These are phyloP conservation scores for Globisporangium yorkense DNA, from an alignment of 352 stramenopile genomes.

Conservation along the genomic window DNA sequence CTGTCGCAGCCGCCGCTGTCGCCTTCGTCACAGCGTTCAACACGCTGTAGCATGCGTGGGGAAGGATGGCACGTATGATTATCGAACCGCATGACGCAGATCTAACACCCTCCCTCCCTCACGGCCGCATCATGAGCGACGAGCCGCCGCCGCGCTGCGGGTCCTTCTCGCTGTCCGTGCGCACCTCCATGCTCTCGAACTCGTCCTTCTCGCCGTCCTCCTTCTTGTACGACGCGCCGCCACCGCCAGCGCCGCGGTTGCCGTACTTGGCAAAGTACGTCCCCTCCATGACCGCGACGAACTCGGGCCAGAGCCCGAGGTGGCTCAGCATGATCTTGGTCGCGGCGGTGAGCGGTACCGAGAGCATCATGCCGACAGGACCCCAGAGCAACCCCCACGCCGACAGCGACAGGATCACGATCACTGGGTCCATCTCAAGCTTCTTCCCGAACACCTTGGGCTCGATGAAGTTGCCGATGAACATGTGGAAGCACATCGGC, in stretches of 20 bases:
- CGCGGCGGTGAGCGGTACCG: slow-evolving; percentile 75
- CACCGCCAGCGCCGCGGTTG: slow-evolving; percentile 20
- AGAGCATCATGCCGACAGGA: slow-evolving; percentile 88
- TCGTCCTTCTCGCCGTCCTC: slow-evolving; percentile 54
- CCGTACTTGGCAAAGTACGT: slow-evolving; percentile 82
- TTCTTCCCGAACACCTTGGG: slow-evolving; percentile 84
- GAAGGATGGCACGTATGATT: not conserved
- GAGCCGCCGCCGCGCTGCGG: slow-evolving; percentile 7
- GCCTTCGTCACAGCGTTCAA: not conserved
- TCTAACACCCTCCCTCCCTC: not conserved
- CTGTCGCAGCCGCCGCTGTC: not conserved
- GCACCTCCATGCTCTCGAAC: slow-evolving; percentile 76
- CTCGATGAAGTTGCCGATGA: slow-evolving; percentile 87
- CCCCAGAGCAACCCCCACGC: slow-evolving; percentile 83
- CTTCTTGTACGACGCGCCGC: slow-evolving; percentile 55
- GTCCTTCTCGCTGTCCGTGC: slow-evolving; percentile 43
- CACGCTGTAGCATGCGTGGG: not conserved
- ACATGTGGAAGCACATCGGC: slow-evolving; percentile 88
- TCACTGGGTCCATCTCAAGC: slow-evolving; percentile 82
- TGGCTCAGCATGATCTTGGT: slow-evolving; percentile 88
- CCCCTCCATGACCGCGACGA: slow-evolving; percentile 82
- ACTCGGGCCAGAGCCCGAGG: slow-evolving; percentile 80
- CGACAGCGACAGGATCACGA: slow-evolving; percentile 85
- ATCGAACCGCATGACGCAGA: not conserved
- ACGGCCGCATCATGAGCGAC: slow-evolving; percentile 26